These are phyloP conservation scores for Fraxinus ornus DNA, from an alignment of 305 asterid genomes.

Conservation along the genomic window DNA sequence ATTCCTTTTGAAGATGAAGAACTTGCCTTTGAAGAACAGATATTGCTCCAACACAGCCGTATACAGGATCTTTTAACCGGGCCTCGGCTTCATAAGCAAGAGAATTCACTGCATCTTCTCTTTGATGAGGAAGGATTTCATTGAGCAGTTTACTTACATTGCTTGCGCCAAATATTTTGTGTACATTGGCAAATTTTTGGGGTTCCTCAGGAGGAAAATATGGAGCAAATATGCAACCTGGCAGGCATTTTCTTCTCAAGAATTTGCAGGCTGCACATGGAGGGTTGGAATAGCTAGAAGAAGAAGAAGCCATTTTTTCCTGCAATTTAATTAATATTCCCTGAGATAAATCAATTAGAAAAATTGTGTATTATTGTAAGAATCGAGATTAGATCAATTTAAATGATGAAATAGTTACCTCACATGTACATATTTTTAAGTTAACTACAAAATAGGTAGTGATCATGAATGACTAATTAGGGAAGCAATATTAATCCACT, in stretches of 20 bases:
- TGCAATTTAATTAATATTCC: not conserved
- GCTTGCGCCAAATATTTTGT: conserved; percentile 75
- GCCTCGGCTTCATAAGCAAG: conserved; percentile 74
- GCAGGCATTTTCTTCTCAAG: conserved; percentile 55
- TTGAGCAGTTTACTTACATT: conserved; percentile 62
- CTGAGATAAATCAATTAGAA: not conserved
- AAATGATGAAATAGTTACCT: not conserved
- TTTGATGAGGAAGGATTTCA: conserved; percentile 56
- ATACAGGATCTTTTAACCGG: conserved; percentile 61
- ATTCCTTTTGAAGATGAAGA: conserved; percentile 54
- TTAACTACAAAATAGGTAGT: not conserved
- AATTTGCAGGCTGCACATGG: conserved; percentile 78
- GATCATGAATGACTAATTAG: not conserved
- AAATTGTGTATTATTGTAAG: not conserved
- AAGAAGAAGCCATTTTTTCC: conserved; percentile 32
- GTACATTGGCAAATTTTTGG: conserved; percentile 55
- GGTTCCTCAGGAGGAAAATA: conserved; percentile 74
- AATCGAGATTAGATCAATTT: not conserved
- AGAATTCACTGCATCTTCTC: conserved; percentile 70
- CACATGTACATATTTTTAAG: not conserved
- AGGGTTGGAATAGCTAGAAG: conserved; percentile 50
- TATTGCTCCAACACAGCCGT: conserved; percentile 73
- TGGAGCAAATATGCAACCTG: conserved; percentile 62
- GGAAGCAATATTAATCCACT: not conserved
- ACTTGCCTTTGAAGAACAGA: conserved; percentile 66